phyloP scores from a whole-genome alignment of 805 yeast species.

The Saccharomyces eubayanus region DNA sequence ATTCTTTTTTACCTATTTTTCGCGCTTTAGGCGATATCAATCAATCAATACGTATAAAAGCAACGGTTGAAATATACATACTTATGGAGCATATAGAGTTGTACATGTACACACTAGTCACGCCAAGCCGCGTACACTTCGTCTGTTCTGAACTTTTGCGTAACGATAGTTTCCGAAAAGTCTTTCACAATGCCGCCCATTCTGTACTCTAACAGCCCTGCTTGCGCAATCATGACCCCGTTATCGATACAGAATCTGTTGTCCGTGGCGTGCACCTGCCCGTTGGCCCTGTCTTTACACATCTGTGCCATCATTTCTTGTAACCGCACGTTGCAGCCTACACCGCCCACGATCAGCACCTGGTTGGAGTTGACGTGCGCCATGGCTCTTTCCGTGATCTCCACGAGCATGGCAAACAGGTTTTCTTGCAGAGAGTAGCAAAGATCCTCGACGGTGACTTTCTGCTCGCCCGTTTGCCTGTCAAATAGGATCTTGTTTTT shows the following conservation, averaged over 20 bases:
- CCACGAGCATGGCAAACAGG: slow-evolving; percentile 91
- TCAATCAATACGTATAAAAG: neutral
- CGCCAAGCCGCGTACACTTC: slow-evolving; percentile 90
- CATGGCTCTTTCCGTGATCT: slow-evolving; percentile 96
- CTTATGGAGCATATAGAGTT: neutral
- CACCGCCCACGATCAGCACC: slow-evolving; percentile 95
- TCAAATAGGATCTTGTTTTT: slow-evolving; percentile 34
- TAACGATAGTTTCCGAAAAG: slow-evolving; percentile 68
- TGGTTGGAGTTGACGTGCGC: slow-evolving; percentile 89
- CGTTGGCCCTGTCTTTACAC: slow-evolving; percentile 78
- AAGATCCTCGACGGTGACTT: slow-evolving; percentile 72
- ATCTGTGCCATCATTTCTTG: slow-evolving; percentile 96
- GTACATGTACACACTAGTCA: slow-evolving; percentile 32
- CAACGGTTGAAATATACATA: too few relatives aligned
- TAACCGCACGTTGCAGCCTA: slow-evolving; percentile 86
- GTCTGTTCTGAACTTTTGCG: slow-evolving; percentile 90
- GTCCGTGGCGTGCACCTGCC: slow-evolving; percentile 89
- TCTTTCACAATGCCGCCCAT: slow-evolving; percentile 58
- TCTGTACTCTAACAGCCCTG: slow-evolving; percentile 79
- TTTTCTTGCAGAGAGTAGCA: slow-evolving; percentile 92
- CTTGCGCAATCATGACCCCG: slow-evolving; percentile 98
- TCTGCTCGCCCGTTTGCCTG: slow-evolving; percentile 35
- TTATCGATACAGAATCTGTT: slow-evolving; percentile 96
- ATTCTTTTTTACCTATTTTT: neutral
- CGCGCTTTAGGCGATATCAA: neutral